Conservation (phyloP, 2,329 filamentous ascomycete species). For the Ophiostoma piceae region DNA sequence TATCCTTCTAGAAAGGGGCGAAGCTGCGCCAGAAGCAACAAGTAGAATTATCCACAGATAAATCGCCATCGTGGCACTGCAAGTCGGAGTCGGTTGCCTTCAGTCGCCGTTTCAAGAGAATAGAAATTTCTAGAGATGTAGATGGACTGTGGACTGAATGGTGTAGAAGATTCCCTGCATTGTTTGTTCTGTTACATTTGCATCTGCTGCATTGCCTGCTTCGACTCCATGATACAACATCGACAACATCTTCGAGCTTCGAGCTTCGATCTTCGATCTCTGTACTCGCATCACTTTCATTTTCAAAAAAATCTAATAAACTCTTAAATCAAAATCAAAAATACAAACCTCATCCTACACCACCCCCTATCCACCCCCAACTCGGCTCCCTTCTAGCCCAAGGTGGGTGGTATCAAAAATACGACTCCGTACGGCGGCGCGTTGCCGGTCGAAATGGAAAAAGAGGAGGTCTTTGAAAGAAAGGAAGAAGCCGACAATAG, state of each 20-base stretch:
- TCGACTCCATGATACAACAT: too few species aligned
- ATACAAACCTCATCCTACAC: neutral
- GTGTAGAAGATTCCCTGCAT: too few species aligned
- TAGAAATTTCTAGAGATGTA: too few species aligned
- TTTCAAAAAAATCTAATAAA: too few species aligned
- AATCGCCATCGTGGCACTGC: neutral
- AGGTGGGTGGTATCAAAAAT: conserved; percentile 12
- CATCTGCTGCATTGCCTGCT: too few species aligned
- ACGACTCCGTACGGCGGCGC: conserved; percentile 22
- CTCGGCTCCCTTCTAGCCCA: conserved; percentile 7
- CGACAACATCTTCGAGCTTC: too few species aligned
- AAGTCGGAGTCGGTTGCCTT: neutral
- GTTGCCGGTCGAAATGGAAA: conserved; percentile 13
- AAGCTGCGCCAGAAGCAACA: neutral
- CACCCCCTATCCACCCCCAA: neutral
- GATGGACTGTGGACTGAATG: too few species aligned
- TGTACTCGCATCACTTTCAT: too few species aligned
- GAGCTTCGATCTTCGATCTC: too few species aligned
- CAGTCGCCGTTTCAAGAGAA: too few species aligned
- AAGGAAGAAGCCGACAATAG: neutral
- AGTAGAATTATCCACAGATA: neutral
- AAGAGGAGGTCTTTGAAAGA: neutral
- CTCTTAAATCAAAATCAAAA: too few species aligned
- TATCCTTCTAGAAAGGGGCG: neutral
- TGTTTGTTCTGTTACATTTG: too few species aligned